phyloP scores from a whole-genome alignment of 2,329 filamentous ascomycete species.

The Nothophoma quercina region DNA sequence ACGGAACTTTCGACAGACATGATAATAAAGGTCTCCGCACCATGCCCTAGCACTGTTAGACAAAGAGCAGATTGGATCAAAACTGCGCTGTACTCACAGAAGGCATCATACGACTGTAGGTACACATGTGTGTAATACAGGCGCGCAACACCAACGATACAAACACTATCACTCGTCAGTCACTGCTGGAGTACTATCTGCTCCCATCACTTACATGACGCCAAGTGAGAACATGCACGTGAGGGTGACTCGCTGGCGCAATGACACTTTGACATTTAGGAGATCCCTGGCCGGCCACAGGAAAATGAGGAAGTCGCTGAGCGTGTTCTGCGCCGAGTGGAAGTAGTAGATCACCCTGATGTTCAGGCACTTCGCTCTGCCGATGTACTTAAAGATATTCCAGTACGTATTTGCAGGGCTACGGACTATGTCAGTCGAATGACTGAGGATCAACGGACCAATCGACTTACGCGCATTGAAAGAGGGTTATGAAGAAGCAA shows the following conservation, averaged over 20 bases:
- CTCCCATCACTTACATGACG: conserved; percentile 26
- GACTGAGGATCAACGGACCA: no score
- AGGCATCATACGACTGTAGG: conserved; percentile 35
- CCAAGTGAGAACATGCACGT: conserved; percentile 42
- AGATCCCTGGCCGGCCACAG: conserved; percentile 43
- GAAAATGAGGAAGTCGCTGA: conserved; percentile 45
- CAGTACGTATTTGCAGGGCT: conserved; percentile 34
- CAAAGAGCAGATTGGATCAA: neutral
- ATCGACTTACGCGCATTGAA: conserved; percentile 39
- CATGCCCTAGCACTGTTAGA: conserved; percentile 26
- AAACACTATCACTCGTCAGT: conserved; percentile 43
- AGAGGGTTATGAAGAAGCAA: conserved; percentile 36
- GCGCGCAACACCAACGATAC: conserved; percentile 40
- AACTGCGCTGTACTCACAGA: conserved; percentile 27
- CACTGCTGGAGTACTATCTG: neutral
- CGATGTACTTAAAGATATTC: conserved; percentile 35
- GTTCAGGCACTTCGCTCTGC: conserved; percentile 31
- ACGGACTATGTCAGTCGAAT: neutral
- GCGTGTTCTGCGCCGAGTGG: conserved; percentile 31
- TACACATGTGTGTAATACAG: conserved; percentile 40
- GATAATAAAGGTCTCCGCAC: conserved; percentile 36
- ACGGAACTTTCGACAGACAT: conserved; percentile 38
- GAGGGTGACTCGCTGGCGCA: conserved; percentile 38
- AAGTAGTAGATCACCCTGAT: conserved; percentile 36
- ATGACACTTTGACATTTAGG: conserved; percentile 34